Percentiles rank a stretch among this genome's conserved stretches.
Conservation (phyloP, 208 protist species). For the Wallacemonas sp. region DNA sequence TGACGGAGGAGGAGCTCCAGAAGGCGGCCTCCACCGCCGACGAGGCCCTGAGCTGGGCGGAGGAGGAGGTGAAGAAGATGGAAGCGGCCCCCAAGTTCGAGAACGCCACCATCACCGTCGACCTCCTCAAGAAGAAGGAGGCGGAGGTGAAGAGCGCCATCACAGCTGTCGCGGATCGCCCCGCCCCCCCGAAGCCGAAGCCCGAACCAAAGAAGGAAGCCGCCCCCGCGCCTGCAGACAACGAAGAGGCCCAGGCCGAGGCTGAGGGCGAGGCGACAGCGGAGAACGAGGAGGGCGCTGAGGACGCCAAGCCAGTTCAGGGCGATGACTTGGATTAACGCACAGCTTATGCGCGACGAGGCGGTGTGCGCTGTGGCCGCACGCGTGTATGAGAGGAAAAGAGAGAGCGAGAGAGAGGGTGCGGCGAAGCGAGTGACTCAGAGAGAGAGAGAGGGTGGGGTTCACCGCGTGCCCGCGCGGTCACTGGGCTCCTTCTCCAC, state of each 20-base stretch:
- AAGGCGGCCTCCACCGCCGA: slow-evolving; percentile 48
- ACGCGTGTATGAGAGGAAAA: too few species aligned
- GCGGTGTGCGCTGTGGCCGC: too few species aligned
- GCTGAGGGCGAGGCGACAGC: slow-evolving; percentile 8
- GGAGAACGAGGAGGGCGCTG: slow-evolving; percentile 19
- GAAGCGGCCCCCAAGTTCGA: slow-evolving; percentile 41
- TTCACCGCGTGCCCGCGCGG: too few species aligned
- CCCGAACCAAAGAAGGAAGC: slow-evolving; percentile 24
- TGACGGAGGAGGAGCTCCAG: slow-evolving; percentile 80
- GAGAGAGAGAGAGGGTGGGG: too few species aligned
- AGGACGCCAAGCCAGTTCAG: slow-evolving; percentile 12
- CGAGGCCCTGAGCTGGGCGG: slow-evolving; percentile 54
- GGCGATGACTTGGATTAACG: slow-evolving; percentile 7
- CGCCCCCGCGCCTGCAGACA: slow-evolving; percentile 5
- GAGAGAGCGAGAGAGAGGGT: too few species aligned
- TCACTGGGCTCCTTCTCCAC: too few species aligned
- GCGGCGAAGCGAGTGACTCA: too few species aligned
- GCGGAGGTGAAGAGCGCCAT: slow-evolving; percentile 36
- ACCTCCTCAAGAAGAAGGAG: slow-evolving; percentile 35
- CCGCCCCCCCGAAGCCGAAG: slow-evolving; percentile 56
- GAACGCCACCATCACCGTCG: slow-evolving; percentile 29
- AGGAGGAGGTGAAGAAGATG: slow-evolving; percentile 41
- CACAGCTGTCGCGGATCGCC: slow-evolving; percentile 39
- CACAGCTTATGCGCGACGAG: background rate
- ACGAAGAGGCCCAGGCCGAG: slow-evolving; percentile 21